Evolutionary conservation across 345 rosid genomes (phyloP).

Genomic region (Iberis pinnata): DNA sequence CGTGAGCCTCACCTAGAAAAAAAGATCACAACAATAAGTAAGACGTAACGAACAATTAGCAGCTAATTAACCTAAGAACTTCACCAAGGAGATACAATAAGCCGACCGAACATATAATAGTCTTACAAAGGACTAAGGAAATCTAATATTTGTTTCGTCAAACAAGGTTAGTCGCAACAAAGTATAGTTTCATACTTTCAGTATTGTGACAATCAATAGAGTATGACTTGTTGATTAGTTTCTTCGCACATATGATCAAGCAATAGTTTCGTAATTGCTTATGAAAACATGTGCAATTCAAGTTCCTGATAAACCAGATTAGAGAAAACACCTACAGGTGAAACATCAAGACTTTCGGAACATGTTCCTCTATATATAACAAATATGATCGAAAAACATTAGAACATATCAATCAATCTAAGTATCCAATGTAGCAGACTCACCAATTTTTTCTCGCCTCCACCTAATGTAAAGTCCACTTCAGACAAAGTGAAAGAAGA

Average conservation of each 20-base stretch:
- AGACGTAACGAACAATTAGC: constrained; percentile 13
- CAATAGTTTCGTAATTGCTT: neutral
- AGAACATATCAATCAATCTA: constrained; percentile 16
- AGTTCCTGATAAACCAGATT: constrained; percentile 10
- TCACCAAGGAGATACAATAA: neutral
- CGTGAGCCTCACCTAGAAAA: constrained; percentile 65
- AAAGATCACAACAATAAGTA: constrained; percentile 4
- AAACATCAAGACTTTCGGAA: constrained; percentile 8
- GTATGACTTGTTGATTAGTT: constrained; percentile 8
- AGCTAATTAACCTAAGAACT: constrained; percentile 7
- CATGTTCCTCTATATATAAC: constrained; percentile 6
- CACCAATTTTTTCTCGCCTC: constrained; percentile 61
- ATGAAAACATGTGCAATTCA: constrained; percentile 7
- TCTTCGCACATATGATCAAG: too few relatives aligned
- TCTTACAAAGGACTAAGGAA: constrained; percentile 13
- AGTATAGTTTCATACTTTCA: too few relatives aligned
- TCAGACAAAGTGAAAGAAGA: constrained; percentile 63
- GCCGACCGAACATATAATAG: constrained; percentile 1
- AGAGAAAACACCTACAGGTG: constrained; percentile 4
- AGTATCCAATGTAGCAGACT: constrained; percentile 30
- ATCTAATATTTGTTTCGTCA: constrained; percentile 3
- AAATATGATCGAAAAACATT: constrained; percentile 9
- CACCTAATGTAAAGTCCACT: constrained; percentile 52
- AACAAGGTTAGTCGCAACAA: constrained; percentile 6
- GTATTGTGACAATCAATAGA: constrained; percentile 13